Evolutionary conservation across 2,329 filamentous ascomycete species (phyloP), one percentile per base, ranked within the genome.

Genomic region (Huntiella decipiens): DNA sequence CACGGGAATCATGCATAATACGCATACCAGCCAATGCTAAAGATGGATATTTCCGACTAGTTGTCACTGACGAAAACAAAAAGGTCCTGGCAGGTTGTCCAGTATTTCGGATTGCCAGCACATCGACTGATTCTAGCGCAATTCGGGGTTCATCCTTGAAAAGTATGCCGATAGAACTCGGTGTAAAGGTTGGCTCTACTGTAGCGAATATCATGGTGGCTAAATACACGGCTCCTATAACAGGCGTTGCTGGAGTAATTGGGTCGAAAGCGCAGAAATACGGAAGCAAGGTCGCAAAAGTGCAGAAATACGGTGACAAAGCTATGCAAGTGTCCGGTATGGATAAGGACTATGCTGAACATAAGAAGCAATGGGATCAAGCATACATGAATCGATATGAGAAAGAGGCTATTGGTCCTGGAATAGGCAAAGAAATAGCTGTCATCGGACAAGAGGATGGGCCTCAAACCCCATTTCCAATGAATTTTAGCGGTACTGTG

Each of bases 41-140:
- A 0, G 79, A 83, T 56, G 79, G 79, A 0, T 83, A 83, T 54
- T 77, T 81, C 46, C 73, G 78, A 8, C 61, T 83, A 4, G 70
- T 82, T 0, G 62, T 83, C 6, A 81, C 76, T 50, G 71, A 66
- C 0, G 53, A 55, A 2, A 52, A 52, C 11, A 71, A 70, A 52
- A 77, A 72, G 53, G 63, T 71, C 0, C 65, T 82, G 0, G 81
- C 77, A 50, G 67, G 70, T 0, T 80, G 76, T 51, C 78, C 79
- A 0, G 69, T 79, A 0, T 82, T 83, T 52, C 68, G 79, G 12
- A 63, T 83, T n/a, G 69, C 79, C 2, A 82, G 77, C 50, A 73
- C 74, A 0, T 78, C 76, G 0, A 64, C 67, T 0, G 74, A 75
- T 50, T 64, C 70, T 0, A 74, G 73, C 53, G 68, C 76, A 0